Evolutionary conservation across 1,284 basidiomycete species (phyloP).

Genomic region (Malassezia japonica): DNA sequence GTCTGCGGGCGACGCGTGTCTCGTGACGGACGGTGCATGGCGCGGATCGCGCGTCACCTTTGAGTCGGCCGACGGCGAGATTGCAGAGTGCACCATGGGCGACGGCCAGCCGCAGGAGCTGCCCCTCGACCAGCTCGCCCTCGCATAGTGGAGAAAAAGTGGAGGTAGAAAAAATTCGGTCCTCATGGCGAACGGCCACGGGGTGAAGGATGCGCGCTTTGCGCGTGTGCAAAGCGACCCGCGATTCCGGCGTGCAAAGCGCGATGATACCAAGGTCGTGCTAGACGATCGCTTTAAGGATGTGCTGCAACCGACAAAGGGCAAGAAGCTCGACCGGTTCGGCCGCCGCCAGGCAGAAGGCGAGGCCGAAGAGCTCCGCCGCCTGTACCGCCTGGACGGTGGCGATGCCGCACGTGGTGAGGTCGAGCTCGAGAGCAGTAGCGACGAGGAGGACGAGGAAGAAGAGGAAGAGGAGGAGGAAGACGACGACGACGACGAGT

Average conservation of each 20-base stretch:
- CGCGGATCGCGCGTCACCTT: slow-evolving; percentile 13
- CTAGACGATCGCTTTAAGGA: slow-evolving; percentile 90
- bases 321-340: slow-evolving; percentile 28
- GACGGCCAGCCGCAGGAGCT: slow-evolving; percentile 4
- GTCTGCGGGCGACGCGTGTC: slow-evolving; percentile 3
- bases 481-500: slow-evolving; percentile 57
- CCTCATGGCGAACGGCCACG: slow-evolving; percentile 18
- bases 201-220: slow-evolving; percentile 57
- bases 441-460: slow-evolving; percentile 29
- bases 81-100: slow-evolving; percentile 2
- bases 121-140: slow-evolving; percentile 2
- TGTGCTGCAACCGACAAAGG: slow-evolving; percentile 53
- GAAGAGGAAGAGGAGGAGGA: slow-evolving; percentile 30
- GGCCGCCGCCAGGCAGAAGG: slow-evolving; percentile 52
- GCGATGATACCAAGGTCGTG: slow-evolving; percentile 69
- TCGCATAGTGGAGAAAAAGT: slow-evolving; percentile 2
- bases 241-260: slow-evolving; percentile 75
- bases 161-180: slow-evolving; percentile 1
- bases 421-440: slow-evolving; percentile 32
- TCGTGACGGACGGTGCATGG: slow-evolving; percentile 12
- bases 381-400: slow-evolving; percentile 12
- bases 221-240: slow-evolving; percentile 80
- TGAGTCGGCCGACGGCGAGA: neutral
- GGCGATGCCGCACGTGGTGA: slow-evolving; percentile 80
- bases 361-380: slow-evolving; percentile 22